Conservation (phyloP, 2,329 filamentous ascomycete genomes). For the Onygenales sp. region DNA sequence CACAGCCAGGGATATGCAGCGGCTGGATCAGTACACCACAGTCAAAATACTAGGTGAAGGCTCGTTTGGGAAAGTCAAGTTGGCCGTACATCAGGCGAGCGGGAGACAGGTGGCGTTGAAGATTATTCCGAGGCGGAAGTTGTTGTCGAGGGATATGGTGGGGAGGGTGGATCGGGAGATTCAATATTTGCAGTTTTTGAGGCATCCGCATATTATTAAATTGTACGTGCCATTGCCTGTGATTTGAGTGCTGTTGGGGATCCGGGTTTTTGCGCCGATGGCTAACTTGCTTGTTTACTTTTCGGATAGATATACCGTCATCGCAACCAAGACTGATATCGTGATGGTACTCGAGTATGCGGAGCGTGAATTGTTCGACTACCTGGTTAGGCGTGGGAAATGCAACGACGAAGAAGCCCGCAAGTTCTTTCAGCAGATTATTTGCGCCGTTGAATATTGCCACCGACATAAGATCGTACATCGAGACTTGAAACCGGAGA, state of each 20-base stretch:
- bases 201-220: slow-evolving; percentile 98
- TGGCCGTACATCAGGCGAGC: slow-evolving; percentile 84
- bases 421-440: slow-evolving; percentile 98
- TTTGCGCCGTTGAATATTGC: slow-evolving; percentile 97
- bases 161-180: slow-evolving; percentile 96
- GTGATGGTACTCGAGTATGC: slow-evolving; percentile 99
- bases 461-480: slow-evolving; percentile 98
- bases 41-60: slow-evolving; percentile 88
- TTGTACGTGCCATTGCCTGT: slow-evolving; percentile 51
- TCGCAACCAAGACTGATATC: slow-evolving; percentile 87
- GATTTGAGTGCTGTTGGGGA: neutral
- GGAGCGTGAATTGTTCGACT: slow-evolving; percentile 93
- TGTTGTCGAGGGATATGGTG: slow-evolving; percentile 96
- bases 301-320: slow-evolving; percentile 71
- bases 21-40: slow-evolving; percentile 85
- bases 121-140: slow-evolving; percentile 92
- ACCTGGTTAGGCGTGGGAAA: slow-evolving; percentile 88
- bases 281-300: slow-evolving; percentile 12
- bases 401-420: slow-evolving; percentile 89
- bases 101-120: slow-evolving; percentile 95
- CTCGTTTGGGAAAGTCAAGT: slow-evolving; percentile 97
- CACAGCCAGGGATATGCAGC: slow-evolving; percentile 57
- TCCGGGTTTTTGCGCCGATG: neutral
- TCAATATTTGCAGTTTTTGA: slow-evolving; percentile 88
- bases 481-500: slow-evolving; percentile 94